Base-by-base conservation (phyloP, 2,329 filamentous ascomycete species). In the Calonectria multiphialidica region DNA sequence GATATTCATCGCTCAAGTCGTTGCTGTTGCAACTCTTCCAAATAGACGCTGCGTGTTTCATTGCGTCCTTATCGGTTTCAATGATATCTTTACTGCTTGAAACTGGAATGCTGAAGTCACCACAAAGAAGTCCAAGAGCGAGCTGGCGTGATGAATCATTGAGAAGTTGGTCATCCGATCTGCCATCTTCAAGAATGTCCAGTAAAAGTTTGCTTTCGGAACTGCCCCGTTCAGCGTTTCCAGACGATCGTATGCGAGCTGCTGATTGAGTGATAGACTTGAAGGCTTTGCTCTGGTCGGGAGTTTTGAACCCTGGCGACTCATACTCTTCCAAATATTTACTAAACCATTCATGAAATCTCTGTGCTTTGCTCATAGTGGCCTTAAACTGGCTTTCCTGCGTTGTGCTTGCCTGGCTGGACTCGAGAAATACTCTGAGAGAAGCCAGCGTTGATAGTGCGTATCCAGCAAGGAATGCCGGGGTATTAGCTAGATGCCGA, bases 391-490 rank as follows among this genome's bases (percentile, higher is more conserved):
- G 94, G 71, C 90, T 95, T 80, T 97, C 94, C 78, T 98, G 95
- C 0, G 94, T 96, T 5, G 93, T 96, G 78, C 92, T 95, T 15
- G 94, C 91, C 78, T 95, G 93, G 37, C 90, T 91, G 2, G 93
- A 93, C 50, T 92, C 90, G 18, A 97, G 86, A 78, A 98, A 96
- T 10, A 92, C 89, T 53, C 93, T 90, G 23, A 98, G 87, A 3
- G 95, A 95, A 3, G 95, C 91, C 4, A 98, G 85, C 0, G 94
- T 93, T 1, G 95, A 95, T 21, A 98, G 85, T 1, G 93, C 90
- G 74, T 96, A 93, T 0, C 96, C 96, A 13, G 94, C 92, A 49
- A 97, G 86, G 78, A 98, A 98, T 0, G 92, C 93, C 0, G 95
- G 92, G 0, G 89, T 87, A 37, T 89, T 87, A 4, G 82, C 84